Evolutionary conservation across 768 basidiomycete genomes (phyloP), one percentile per base, ranked within the genome.

Genomic region (Ephemerocybe angulata): DNA sequence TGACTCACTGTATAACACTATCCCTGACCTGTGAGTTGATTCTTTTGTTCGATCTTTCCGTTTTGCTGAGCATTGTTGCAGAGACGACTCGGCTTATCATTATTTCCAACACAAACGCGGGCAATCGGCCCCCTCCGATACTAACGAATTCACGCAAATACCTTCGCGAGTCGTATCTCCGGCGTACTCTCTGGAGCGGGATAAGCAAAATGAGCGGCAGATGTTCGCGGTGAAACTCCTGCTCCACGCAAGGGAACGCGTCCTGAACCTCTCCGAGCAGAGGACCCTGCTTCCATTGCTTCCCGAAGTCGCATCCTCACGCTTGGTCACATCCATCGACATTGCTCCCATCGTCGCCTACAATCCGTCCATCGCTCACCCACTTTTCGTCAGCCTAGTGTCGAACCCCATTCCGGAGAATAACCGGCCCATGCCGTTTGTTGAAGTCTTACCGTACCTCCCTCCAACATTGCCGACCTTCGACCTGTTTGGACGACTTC

Each of bases 381-480:
- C 86, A 6, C 76, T 90, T 52, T 72, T 88, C 55, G 76, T 80
- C 55, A 77, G 82, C 24, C 71, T 89, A 35, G 73, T 89, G 42
- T 73, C 77, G 21, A 68, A 73, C 44, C 64, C 71, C 7, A 63
- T 69, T 33, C 70, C 69, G 28, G 73, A 74, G 17, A 65, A 70
- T 54, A 69, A 69, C 57, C 68, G 72, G 50, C 72, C 74, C 21
- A 74, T 70, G 43, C 74, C 77, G 2, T 88, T 85, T 68, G 73
- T 90, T 52, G 83, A 88, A 44, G 80, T 83, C 22, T 71, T 91
- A 12, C 75, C 77, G 8, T 79, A 70, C 61, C 78, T 92, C 44
- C 86, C 90, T 3, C 89, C 89, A 0, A 85, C 84, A 0, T 72
- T 90, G 28, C 76, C 86, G 24, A 82, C 87, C 3, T 88, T 90